Evolutionary conservation across 2,329 filamentous ascomycete species (phyloP).

Genomic region (Hypomyces rosellus): DNA sequence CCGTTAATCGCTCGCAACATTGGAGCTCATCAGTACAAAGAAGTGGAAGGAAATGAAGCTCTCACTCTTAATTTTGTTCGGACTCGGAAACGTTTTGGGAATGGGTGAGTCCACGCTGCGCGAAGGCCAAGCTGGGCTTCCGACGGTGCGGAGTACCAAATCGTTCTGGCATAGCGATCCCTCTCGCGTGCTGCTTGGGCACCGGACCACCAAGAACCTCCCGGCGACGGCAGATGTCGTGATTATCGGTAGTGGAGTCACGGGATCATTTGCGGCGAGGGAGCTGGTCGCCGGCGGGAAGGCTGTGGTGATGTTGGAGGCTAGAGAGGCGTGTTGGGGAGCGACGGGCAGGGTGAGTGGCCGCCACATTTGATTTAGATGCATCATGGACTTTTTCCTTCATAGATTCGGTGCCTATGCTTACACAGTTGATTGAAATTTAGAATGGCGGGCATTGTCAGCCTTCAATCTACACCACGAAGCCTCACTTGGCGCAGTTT

Average conservation of each 20-base stretch:
- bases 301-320: slow-evolving; percentile 67
- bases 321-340: slow-evolving; percentile 73
- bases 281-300: slow-evolving; percentile 48
- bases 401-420: neutral
- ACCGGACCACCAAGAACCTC: slow-evolving; percentile 58
- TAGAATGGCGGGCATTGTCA: slow-evolving; percentile 71
- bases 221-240: slow-evolving; percentile 61
- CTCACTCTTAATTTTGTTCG: too few species aligned
- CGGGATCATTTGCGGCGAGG: slow-evolving; percentile 64
- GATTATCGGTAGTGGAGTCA: slow-evolving; percentile 70
- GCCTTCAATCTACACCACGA: slow-evolving; percentile 57
- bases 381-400: neutral
- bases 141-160: slow-evolving; percentile 51
- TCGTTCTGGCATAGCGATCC: slow-evolving; percentile 73
- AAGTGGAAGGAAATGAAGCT: too few species aligned
- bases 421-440: neutral
- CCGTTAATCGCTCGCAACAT: too few species aligned
- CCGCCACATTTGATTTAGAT: neutral
- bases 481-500: slow-evolving; percentile 60
- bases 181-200: slow-evolving; percentile 56
- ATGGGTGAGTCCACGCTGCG: slow-evolving; percentile 28
- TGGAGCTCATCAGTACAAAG: too few species aligned
- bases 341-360: slow-evolving; percentile 69
- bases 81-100: too few species aligned
- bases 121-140: slow-evolving; percentile 46